A percentile compares a stretch with the other conserved stretches of the same genome.
phyloP scores from a whole-genome alignment of 805 yeast species.

The Starmerella cellae region DNA sequence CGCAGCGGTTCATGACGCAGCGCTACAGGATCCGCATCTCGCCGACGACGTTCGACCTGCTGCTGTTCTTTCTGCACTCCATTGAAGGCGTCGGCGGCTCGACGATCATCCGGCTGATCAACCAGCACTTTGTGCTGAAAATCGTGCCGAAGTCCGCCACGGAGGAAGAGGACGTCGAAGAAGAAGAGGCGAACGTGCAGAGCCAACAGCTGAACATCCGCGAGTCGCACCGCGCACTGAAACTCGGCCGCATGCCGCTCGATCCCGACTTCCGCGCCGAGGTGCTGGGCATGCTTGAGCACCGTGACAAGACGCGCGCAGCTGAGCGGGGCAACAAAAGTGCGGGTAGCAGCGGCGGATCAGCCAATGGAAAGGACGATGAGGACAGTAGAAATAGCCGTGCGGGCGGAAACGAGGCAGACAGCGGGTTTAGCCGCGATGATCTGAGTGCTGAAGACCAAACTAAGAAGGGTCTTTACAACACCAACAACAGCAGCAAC shows the following conservation, averaged over 20 bases:
- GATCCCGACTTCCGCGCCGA: conserved; percentile 79
- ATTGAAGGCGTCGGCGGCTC: conserved; percentile 89
- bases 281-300: conserved; percentile 67
- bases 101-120: conserved; percentile 68
- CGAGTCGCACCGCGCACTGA: conserved; percentile 33
- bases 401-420: too few species aligned
- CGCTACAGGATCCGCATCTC: conserved; percentile 67
- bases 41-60: conserved; percentile 68
- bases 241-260: conserved; percentile 70
- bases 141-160: conserved; percentile 13
- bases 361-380: too few species aligned
- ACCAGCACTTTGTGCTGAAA: conserved; percentile 52
- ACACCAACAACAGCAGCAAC: not conserved
- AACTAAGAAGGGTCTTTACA: not conserved
- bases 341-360: too few species aligned
- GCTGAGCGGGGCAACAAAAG: not conserved
- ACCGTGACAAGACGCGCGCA: conserved; percentile 43
- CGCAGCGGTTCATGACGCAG: conserved; percentile 57
- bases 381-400: too few species aligned
- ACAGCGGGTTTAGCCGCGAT: not conserved
- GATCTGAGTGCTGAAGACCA: not conserved
- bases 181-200: conserved; percentile 14
- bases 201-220: conserved; percentile 15
- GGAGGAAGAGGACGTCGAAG: conserved; percentile 11
- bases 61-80: conserved; percentile 78